Percentiles rank a stretch among this genome's conserved stretches.
These are phyloP conservation scores for Vitis labrusca DNA, from an alignment of 164 flowering plant genomes.

Conservation along the genomic window DNA sequence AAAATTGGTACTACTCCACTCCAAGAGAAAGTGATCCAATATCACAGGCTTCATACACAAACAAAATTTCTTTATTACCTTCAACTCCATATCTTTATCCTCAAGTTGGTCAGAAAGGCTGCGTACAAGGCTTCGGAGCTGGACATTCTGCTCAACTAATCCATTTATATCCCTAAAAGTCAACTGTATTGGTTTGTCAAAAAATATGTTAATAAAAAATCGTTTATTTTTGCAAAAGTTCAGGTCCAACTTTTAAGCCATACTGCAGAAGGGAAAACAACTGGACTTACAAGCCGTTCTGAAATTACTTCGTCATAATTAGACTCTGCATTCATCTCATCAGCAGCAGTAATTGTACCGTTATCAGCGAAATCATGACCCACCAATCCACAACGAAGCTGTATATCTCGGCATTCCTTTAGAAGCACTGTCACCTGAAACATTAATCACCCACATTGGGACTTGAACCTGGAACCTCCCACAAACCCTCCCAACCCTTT, in stretches of 20 bases:
- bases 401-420: slow-evolving; percentile 92
- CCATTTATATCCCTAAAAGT: slow-evolving; percentile 86
- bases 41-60: not conserved
- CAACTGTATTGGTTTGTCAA: slow-evolving; percentile 40
- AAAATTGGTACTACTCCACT: not conserved
- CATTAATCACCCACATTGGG: not conserved
- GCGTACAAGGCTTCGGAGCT: slow-evolving; percentile 81
- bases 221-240: not conserved
- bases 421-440: slow-evolving; percentile 78
- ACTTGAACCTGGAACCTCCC: too few species aligned
- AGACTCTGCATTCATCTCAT: slow-evolving; percentile 33
- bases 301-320: slow-evolving; percentile 61
- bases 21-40: not conserved
- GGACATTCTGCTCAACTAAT: slow-evolving; percentile 93
- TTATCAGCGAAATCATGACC: slow-evolving; percentile 29
- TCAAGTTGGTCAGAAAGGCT: slow-evolving; percentile 71
- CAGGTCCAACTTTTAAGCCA: not conserved
- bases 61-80: slow-evolving; percentile 32
- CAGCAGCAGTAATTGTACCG: slow-evolving; percentile 7
- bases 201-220: not conserved
- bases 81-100: slow-evolving; percentile 52
- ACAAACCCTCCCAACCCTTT: too few species aligned
- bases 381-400: slow-evolving; percentile 69
- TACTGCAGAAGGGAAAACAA: not conserved
- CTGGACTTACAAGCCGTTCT: slow-evolving; percentile 43